Conservation (phyloP, 2,329 filamentous ascomycete species). For the Alternaria ventricosa region DNA sequence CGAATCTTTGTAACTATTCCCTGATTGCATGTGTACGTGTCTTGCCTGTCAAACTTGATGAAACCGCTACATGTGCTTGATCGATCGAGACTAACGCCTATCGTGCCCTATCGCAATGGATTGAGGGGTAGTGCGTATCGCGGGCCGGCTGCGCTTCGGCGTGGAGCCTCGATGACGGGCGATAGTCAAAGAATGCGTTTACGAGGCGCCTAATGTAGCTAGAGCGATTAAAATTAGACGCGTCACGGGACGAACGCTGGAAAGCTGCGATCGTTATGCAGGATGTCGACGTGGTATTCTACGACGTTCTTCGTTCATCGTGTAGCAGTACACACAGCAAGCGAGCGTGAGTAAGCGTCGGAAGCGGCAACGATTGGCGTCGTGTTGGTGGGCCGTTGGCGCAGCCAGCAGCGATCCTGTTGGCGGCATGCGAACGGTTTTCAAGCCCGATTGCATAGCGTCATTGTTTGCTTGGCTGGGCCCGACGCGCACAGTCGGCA, state of each 20-base stretch:
- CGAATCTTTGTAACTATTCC: neutral
- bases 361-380: conserved; percentile 19
- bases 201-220: neutral
- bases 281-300: neutral
- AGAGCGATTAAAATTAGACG: neutral
- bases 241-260: neutral
- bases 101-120: neutral
- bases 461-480: conserved; percentile 17
- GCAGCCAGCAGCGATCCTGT: conserved; percentile 6
- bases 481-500: neutral
- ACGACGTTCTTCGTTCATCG: neutral
- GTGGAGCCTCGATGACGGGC: conserved; percentile 1
- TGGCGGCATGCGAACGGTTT: conserved; percentile 20
- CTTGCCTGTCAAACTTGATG: neutral
- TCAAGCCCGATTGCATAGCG: conserved; percentile 9
- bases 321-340: neutral
- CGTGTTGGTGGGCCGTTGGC: conserved; percentile 13
- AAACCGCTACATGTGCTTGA: neutral
- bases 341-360: neutral
- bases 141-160: neutral
- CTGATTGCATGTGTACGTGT: neutral
- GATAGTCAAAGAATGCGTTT: conserved; percentile 8
- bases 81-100: neutral
- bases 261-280: neutral
- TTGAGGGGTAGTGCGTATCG: neutral